Percentiles rank a stretch among this genome's conserved stretches.
Conservation (phyloP, 2,329 filamentous ascomycete genomes). For the Penicillium fuscoglaucum region DNA sequence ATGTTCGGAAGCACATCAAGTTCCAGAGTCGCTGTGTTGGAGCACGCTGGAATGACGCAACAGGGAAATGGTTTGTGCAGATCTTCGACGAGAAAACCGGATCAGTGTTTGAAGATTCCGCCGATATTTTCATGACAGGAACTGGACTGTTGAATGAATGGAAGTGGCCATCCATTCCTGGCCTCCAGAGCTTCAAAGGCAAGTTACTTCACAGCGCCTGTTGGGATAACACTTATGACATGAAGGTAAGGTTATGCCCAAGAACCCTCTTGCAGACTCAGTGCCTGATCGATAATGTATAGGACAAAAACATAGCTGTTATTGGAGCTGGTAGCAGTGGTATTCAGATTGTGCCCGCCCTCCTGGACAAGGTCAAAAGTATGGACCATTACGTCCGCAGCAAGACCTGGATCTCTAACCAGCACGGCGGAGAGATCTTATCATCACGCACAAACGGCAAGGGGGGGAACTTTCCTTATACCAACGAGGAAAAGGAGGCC, state of each 20-base stretch:
- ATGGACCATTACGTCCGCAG: slow-evolving; percentile 36
- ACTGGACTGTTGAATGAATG: slow-evolving; percentile 23
- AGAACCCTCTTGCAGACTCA: background rate
- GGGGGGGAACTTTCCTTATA: background rate
- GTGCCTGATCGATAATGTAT: background rate
- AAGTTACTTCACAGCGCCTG: slow-evolving; percentile 12
- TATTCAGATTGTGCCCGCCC: slow-evolving; percentile 40
- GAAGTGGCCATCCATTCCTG: slow-evolving; percentile 23
- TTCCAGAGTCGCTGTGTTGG: background rate
- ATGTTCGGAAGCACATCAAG: background rate
- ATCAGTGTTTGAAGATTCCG: background rate
- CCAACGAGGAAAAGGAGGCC: background rate
- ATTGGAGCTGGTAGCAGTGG: slow-evolving; percentile 33
- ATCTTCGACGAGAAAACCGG: background rate
- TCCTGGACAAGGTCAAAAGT: slow-evolving; percentile 18
- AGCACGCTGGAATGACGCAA: background rate
- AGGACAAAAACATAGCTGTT: slow-evolving; percentile 29
- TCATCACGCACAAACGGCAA: background rate
- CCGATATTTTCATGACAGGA: slow-evolving; percentile 16
- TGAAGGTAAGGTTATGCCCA: background rate
- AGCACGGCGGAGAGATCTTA: slow-evolving; percentile 26
- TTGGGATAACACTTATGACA: slow-evolving; percentile 10
- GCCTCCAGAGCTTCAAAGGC: slow-evolving; percentile 11
- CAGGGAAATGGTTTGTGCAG: background rate
- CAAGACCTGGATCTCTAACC: slow-evolving; percentile 35